Percentiles rank a stretch among this genome's conserved stretches.
These are phyloP conservation scores for Arctium minus DNA, from an alignment of 129 eudicot species.

Conservation along the genomic window DNA sequence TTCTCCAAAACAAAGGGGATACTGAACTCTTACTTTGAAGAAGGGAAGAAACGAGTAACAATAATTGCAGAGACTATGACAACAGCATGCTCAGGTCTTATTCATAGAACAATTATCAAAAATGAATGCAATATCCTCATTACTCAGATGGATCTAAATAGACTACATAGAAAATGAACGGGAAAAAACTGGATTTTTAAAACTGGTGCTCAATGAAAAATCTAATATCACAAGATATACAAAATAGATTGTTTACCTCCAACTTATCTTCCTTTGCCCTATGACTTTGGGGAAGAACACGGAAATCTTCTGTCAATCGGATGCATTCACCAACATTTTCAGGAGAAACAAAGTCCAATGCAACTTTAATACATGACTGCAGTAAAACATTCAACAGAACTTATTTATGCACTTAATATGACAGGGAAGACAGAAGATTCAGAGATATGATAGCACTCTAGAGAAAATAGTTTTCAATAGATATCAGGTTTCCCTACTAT, in stretches of 20 bases:
- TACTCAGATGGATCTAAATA: not conserved
- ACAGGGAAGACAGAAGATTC: not conserved
- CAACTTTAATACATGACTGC: conserved; percentile 64
- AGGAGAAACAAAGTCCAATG: conserved; percentile 62
- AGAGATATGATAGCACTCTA: not conserved
- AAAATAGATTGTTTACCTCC: conserved; percentile 38
- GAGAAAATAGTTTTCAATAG: not conserved
- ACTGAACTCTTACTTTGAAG: not conserved
- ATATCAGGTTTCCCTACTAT: not conserved
- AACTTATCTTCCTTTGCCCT: conserved; percentile 65
- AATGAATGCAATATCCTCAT: not conserved
- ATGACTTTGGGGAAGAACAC: conserved; percentile 50
- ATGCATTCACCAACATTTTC: conserved; percentile 63
- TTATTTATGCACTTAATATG: not conserved
- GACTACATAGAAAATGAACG: not conserved
- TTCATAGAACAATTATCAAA: not conserved
- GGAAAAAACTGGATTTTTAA: not conserved
- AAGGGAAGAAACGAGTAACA: not conserved
- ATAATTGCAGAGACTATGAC: not conserved
- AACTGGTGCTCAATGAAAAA: not conserved
- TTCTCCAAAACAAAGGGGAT: not conserved
- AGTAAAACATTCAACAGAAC: conserved; percentile 7
- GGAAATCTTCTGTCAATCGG: conserved; percentile 48
- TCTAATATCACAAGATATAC: not conserved
- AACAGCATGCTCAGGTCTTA: not conserved